Conservation (phyloP, 352 stramenopile genomes). For the Phytophthora pseudosyringae region DNA sequence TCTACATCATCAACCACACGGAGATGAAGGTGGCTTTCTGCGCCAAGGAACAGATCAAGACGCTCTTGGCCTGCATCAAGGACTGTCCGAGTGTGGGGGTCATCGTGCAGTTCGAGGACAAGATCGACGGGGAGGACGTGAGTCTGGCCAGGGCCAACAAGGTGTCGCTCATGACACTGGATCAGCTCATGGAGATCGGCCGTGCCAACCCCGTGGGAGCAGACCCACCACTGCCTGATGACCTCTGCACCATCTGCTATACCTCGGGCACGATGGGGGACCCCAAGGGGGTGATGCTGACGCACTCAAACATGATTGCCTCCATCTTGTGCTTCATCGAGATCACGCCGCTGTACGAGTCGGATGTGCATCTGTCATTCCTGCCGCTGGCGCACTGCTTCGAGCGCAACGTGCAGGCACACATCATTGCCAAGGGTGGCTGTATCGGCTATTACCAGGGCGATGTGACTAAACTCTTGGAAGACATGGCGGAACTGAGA, state of each 20-base stretch:
- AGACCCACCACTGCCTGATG: constrained; percentile 42
- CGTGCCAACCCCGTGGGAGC: constrained; percentile 52
- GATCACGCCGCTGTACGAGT: constrained; percentile 31
- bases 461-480: constrained; percentile 88
- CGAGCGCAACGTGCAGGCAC: constrained; percentile 75
- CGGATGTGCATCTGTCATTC: constrained; percentile 90
- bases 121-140: constrained; percentile 51
- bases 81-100: constrained; percentile 60
- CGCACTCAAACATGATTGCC: constrained; percentile 52
- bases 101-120: constrained; percentile 67
- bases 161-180: constrained; percentile 53
- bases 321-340: constrained; percentile 39
- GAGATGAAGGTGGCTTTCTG: constrained; percentile 81
- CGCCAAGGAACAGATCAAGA: constrained; percentile 65
- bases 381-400: constrained; percentile 95
- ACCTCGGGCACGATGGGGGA: constrained; percentile 57
- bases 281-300: constrained; percentile 59
- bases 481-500: constrained; percentile 91
- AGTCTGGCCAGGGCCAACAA: constrained; percentile 45
- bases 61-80: constrained; percentile 59
- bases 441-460: constrained; percentile 94
- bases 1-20: constrained; percentile 85
- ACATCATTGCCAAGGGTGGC: constrained; percentile 70
- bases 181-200: constrained; percentile 48
- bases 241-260: constrained; percentile 68